Evolutionary conservation across 306 rosid species (phyloP).

Genomic region (Vicia faba): DNA sequence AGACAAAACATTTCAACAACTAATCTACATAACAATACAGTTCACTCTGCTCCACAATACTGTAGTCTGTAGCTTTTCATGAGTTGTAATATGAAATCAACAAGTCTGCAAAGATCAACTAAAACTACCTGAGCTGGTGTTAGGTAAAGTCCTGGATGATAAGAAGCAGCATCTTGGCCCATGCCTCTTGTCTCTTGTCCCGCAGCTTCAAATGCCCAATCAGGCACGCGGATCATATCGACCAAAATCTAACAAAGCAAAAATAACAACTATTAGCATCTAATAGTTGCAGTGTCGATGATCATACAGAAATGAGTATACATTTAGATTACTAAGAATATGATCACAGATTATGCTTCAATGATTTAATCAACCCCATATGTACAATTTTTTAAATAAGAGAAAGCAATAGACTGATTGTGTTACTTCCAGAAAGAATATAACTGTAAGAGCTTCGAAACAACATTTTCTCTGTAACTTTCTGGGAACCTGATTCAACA

Average conservation of each 20-base stretch:
- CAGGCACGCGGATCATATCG: slow-evolving; percentile 98
- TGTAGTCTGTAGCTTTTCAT: not conserved
- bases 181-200: slow-evolving; percentile 93
- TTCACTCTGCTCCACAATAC: slow-evolving; percentile 20
- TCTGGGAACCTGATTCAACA: not conserved
- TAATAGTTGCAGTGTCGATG: slow-evolving; percentile 16
- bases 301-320: slow-evolving; percentile 21
- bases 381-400: slow-evolving; percentile 15
- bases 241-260: slow-evolving; percentile 64
- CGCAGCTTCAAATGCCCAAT: slow-evolving; percentile 99
- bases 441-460: not conserved
- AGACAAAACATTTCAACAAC: slow-evolving; percentile 17
- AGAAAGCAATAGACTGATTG: slow-evolving; percentile 9
- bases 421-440: slow-evolving; percentile 23
- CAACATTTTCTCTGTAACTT: slow-evolving; percentile 6
- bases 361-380: not conserved
- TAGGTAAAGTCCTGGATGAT: slow-evolving; percentile 94
- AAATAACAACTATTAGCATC: slow-evolving; percentile 32
- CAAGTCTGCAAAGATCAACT: slow-evolving; percentile 20
- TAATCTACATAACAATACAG: slow-evolving; percentile 4
- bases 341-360: slow-evolving; percentile 30
- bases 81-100: slow-evolving; percentile 24
- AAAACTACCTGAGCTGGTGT: slow-evolving; percentile 90
- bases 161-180: slow-evolving; percentile 93
- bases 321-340: slow-evolving; percentile 31